Base-by-base conservation (phyloP, 768 basidiomycete species). In the Mrakia frigida region DNA sequence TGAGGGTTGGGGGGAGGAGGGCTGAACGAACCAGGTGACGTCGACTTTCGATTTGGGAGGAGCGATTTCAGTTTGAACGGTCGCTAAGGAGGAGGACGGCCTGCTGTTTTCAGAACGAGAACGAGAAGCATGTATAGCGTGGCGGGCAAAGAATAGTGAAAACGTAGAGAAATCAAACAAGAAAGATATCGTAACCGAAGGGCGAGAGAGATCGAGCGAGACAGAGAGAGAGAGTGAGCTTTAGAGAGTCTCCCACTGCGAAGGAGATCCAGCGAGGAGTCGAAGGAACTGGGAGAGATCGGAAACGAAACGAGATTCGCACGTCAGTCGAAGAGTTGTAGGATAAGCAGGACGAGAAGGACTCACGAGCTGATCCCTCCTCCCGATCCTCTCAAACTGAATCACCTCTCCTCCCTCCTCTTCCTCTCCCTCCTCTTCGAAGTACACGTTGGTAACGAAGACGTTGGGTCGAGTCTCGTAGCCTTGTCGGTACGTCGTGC, bases 221-320 rank as follows among this genome's bases (percentile, higher is more conserved):
- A 6, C 60, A 23, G 50, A 23, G 39, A 41, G 11, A 23, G 6
- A 16, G 16, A 52, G 50, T 14, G 60, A 13, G 31, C 35, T 35
- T 73, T 37, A 85, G 50, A 85, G 78, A 21, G 79, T 81, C 78
- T 85, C 85, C 84, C 84, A 85, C 65, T 82, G 72, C 75, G 83
- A 83, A 67, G 82, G 79, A 14, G 81, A 82, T 80, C 84, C 83
- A 73, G 81, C 81, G 65, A 85, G 72, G 61, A 85, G 73, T 33
- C 85, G 78, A 5, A 82, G 80, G 73, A 85, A 84, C 46, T 50
- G 46, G 18, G 5, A 41, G 39, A 50, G 46, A 50, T 41, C 11
- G 46, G 0, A 14, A 6, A 2, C 46, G 46, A 41, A 41, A 41
- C 6, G 39, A 41, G 39, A 41, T 16, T 41, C 39, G 6, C 39